Base-by-base conservation (phyloP, 345 rosid species). In the Citrus hindsii region DNA sequence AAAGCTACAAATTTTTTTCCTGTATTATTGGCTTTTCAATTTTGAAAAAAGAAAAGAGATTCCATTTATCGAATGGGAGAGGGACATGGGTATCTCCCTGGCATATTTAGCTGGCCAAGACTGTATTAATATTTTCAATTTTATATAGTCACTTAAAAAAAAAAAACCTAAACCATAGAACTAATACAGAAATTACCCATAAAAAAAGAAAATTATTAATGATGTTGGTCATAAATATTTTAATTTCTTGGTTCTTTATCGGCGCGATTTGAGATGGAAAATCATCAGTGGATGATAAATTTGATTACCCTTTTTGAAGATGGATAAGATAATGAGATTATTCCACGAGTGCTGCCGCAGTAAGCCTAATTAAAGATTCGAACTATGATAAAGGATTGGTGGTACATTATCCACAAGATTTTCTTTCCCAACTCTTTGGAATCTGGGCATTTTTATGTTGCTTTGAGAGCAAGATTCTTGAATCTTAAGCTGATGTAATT, bases 401-500 rank as follows among this genome's bases (percentile, higher is more conserved):
- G 38, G 27, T 60, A 60, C 37, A 73, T 73, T 73, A 73, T 73
- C 76, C 76, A n/a, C 25, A n/a, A 32, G 38, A 51, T 76, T 51
- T 53, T 7, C 56, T 38, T 10, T 30, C 71, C 71, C 33, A 48
- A 51, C n/a, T 19, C 10, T 56, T 68, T 77, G 38, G 77, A 28
- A 35, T 60, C 24, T 60, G 46, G 27, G 6, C 46, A 16, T 9
- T 5, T 18, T 21, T 40, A 61, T 60, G 38, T 42, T 56, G 28
- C 51, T 14, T 40, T 42, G 18, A 46, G 51, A 46, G 51, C 18
- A 37, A 38, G 25, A 56, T 56, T 22, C 61, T 56, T 56, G 61
- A 19, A 56, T 19, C 61, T 7, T 19, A 46, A 46, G 51, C 51
- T 13, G 18, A 13, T 46, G 18, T 46, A 12, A 13, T 46, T 3